phyloP scores from a whole-genome alignment of 2,329 filamentous ascomycete genomes.

The Phaeoacremonium minimum region DNA sequence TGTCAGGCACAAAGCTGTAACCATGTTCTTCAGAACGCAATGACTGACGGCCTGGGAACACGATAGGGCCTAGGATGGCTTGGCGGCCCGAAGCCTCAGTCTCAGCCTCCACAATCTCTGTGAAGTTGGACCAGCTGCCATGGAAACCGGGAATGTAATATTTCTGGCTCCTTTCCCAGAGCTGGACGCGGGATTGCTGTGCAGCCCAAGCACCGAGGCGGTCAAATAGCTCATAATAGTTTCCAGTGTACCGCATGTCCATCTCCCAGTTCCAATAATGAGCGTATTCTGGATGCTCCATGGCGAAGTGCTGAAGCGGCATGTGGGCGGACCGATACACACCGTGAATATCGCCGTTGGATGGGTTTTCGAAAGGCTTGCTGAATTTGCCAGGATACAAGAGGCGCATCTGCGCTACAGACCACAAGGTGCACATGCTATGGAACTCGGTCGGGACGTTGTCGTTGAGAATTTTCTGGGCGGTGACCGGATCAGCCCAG shows the following conservation, averaged over 20 bases:
- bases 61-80: constrained; percentile 67
- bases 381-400: constrained; percentile 72
- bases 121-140: constrained; percentile 70
- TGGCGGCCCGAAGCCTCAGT: constrained; percentile 43
- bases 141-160: constrained; percentile 73
- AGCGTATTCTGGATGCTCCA: constrained; percentile 59
- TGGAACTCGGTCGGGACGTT: constrained; percentile 73
- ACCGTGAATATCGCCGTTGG: constrained; percentile 57
- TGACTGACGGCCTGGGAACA: constrained; percentile 40
- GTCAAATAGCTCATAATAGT: constrained; percentile 70
- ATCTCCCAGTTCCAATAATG: constrained; percentile 71
- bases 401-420: constrained; percentile 76
- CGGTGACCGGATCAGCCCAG: constrained; percentile 73
- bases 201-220: constrained; percentile 63
- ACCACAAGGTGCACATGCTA: constrained; percentile 78
- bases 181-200: constrained; percentile 62
- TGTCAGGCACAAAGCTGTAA: constrained; percentile 48
- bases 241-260: constrained; percentile 61
- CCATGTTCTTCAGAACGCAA: constrained; percentile 48
- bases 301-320: constrained; percentile 60
- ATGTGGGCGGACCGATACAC: constrained; percentile 65
- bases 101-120: constrained; percentile 57
- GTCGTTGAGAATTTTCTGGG: constrained; percentile 64
- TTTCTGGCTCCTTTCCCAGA: constrained; percentile 73
- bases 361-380: constrained; percentile 57